Percentiles rank a stretch among this genome's conserved stretches.
phyloP scores from a whole-genome alignment of 192 early-diverging fungal species.

The Diversispora eburnea region DNA sequence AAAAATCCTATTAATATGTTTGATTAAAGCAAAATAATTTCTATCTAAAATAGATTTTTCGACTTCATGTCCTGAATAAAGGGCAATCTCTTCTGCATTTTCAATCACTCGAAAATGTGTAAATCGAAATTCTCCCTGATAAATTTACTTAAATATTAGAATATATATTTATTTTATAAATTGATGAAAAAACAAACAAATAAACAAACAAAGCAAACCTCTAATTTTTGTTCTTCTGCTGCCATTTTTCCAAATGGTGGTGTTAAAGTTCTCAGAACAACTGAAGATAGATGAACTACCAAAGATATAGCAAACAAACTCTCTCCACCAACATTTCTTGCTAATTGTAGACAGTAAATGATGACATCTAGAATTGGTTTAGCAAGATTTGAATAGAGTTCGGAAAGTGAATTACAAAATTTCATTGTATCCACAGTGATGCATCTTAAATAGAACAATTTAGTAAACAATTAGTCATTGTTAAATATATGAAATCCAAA shows the following conservation, averaged over 20 bases:
- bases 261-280: constrained; percentile 76
- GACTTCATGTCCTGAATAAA: constrained; percentile 79
- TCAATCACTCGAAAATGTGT: constrained; percentile 91
- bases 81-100: constrained; percentile 94
- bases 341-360: constrained; percentile 88
- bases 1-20: constrained; percentile 85
- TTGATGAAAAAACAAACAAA: not conserved
- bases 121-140: constrained; percentile 88
- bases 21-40: constrained; percentile 74
- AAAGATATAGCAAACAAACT: constrained; percentile 79
- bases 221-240: constrained; percentile 85
- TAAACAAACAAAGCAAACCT: constrained; percentile 32
- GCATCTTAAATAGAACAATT: constrained; percentile 34
- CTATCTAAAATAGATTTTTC: constrained; percentile 81
- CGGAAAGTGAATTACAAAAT: constrained; percentile 83
- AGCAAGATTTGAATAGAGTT: constrained; percentile 90
- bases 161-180: not conserved
- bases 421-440: constrained; percentile 87
- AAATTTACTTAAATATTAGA: constrained; percentile 14
- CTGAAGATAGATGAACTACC: constrained; percentile 73
- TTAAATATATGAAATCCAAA: constrained; percentile 13
- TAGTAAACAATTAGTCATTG: constrained; percentile 16
- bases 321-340: constrained; percentile 79
- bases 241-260: constrained; percentile 97
- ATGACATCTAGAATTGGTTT: constrained; percentile 94